Evolutionary conservation across 192 early-diverging fungal genomes (phyloP).

Genomic region (Neocallimastix lanati): DNA sequence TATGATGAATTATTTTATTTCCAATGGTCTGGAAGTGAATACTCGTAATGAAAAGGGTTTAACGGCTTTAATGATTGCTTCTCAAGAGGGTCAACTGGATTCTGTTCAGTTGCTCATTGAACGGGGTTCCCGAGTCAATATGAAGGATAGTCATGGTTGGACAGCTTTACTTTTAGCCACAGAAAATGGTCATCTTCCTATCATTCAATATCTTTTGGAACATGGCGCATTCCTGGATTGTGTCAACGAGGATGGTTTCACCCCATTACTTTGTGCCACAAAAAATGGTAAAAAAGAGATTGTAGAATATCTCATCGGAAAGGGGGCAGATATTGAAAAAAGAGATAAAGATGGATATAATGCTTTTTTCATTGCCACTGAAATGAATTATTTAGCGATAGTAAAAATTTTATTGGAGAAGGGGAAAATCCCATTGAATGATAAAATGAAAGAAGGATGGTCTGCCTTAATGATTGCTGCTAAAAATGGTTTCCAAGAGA

Average conservation of each 20-base stretch:
- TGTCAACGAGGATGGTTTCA: background rate
- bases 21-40: background rate
- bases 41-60: background rate
- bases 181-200: background rate
- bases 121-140: background rate
- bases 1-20: background rate
- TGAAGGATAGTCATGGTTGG: background rate
- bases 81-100: background rate
- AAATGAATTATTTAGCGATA: background rate
- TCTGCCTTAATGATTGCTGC: background rate
- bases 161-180: background rate
- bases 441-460: background rate
- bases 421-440: background rate
- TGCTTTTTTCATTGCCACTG: background rate
- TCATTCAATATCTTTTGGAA: background rate
- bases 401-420: background rate
- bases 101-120: background rate
- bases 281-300: background rate
- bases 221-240: background rate
- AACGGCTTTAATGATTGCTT: background rate
- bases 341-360: background rate
- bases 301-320: background rate
- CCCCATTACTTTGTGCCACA: background rate
- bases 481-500: background rate
- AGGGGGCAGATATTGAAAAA: background rate